Evolutionary conservation across 305 asterid genomes (phyloP).

Genomic region (Lippia alba): DNA sequence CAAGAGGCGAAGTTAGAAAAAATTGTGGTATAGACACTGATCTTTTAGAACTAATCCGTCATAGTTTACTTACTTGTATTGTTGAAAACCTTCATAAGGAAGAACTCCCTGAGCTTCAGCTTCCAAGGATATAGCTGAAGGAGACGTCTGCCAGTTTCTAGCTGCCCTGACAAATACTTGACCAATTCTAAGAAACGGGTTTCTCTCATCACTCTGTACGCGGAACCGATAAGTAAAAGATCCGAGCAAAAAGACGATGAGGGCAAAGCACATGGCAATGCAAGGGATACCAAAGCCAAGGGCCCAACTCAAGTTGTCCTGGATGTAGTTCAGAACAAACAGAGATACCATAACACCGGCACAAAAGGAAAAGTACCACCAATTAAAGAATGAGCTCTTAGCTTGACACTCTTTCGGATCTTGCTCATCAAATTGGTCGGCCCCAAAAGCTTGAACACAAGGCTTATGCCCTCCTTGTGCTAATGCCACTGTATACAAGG

Average conservation of each 20-base stretch:
- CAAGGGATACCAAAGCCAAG: constrained; percentile 72
- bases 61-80: constrained; percentile 38
- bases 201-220: constrained; percentile 37
- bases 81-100: constrained; percentile 40
- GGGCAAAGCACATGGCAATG: constrained; percentile 45
- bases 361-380: constrained; percentile 57
- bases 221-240: constrained; percentile 43
- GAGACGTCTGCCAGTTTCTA: constrained; percentile 37
- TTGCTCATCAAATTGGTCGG: constrained; percentile 62
- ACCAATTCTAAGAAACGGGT: constrained; percentile 43
- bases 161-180: constrained; percentile 45
- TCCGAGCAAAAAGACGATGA: constrained; percentile 45
- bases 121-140: constrained; percentile 32
- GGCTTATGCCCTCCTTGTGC: constrained; percentile 73
- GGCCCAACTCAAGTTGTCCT: constrained; percentile 65
- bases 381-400: constrained; percentile 62
- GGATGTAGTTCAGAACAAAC: constrained; percentile 45
- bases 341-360: constrained; percentile 44
- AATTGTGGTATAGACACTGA: not conserved
- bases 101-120: constrained; percentile 43
- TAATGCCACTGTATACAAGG: constrained; percentile 50
- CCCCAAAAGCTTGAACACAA: constrained; percentile 70
- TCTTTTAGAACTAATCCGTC: not conserved
- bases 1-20: constrained; percentile 12
- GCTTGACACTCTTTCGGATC: constrained; percentile 49